These are phyloP conservation scores for Pterocarpus santalinus DNA, from an alignment of 306 rosid species.

Conservation along the genomic window DNA sequence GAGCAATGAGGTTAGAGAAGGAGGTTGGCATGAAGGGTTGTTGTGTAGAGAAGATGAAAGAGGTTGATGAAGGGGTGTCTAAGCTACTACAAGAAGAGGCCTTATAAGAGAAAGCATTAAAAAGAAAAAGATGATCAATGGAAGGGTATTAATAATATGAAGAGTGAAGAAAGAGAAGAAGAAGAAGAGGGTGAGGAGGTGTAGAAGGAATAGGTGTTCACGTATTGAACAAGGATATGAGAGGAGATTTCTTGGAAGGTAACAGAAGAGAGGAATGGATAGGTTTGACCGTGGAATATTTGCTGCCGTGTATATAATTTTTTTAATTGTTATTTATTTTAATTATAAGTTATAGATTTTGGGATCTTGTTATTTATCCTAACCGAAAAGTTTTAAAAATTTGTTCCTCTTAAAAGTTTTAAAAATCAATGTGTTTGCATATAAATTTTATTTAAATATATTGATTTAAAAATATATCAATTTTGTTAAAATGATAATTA, in stretches of 20 bases:
- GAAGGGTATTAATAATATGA: background rate
- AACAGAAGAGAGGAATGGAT: background rate
- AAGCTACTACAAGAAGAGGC: conserved; percentile 68
- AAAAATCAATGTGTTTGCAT: too few relatives aligned
- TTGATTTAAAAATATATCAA: too few relatives aligned
- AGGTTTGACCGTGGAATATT: background rate
- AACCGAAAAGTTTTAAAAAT: too few relatives aligned
- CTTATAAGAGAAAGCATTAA: conserved; percentile 12
- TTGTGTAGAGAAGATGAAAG: background rate
- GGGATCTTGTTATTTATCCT: too few relatives aligned
- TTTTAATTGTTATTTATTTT: too few relatives aligned
- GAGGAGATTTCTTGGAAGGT: conserved; percentile 60
- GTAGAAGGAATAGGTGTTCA: conserved; percentile 49
- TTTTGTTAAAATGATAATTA: too few relatives aligned
- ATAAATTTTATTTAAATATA: too few relatives aligned
- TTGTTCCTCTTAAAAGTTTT: too few relatives aligned
- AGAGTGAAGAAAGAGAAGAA: background rate
- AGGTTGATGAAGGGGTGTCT: conserved; percentile 57
- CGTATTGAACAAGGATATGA: conserved; percentile 50
- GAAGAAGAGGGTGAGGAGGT: background rate
- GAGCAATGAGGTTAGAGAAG: conserved; percentile 70
- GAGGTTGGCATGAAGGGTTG: conserved; percentile 72
- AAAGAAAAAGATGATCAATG: background rate
- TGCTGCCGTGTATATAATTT: background rate
- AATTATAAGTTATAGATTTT: too few relatives aligned